Evolutionary conservation across 768 basidiomycete species (phyloP), one percentile per base, ranked within the genome.

Genomic region (Neoboletus magnificus): DNA sequence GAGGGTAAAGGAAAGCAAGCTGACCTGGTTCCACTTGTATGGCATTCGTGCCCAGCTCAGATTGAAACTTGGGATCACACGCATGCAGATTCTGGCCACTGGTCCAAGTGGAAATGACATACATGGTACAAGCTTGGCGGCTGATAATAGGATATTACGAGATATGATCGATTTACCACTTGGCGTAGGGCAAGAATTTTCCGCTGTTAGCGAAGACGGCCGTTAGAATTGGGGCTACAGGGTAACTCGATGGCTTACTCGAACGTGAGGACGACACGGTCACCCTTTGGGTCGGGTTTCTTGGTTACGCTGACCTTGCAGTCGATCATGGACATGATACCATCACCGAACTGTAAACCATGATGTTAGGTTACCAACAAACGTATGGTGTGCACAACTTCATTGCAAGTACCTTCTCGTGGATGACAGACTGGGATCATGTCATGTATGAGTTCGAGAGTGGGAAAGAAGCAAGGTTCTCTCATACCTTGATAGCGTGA

Each of bases 281-380:
- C 89, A 35, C 89, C 89, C 64, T 86, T 88, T 16, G 88, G 87
- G 62, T 91, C 82, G 16, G 79, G 76, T 68, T 91, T 91, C 73
- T 77, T 82, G 57, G 82, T 76, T 43, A 91, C 75, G 45, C 76
- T 77, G 57, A 91, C 78, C 61, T 81, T 84, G 71, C 89, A 91
- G 68, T 92, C 89, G 54, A 91, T 90, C 87, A 91, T 89, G 20
- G 86, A 88, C 88, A 91, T 91, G 57, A 92, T 91, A 5, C 90
- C 89, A 63, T 92, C 90, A 6, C 90, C 90, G 59, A 91, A 91
- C 87, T 89, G 48, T 12, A 10, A 8, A 48, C 20, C 4, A 25
- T 2, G 13, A 18, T 22, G 45, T 56, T 20, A 59, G 55, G 33
- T 40, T 42, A 50, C 18, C 6, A 15, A 10, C 29, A 20, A 4